A percentile compares a stretch with the other conserved stretches of the same genome.
phyloP scores from a whole-genome alignment of 495 filamentous ascomycete species.

The Aspergillus kassunensis region DNA sequence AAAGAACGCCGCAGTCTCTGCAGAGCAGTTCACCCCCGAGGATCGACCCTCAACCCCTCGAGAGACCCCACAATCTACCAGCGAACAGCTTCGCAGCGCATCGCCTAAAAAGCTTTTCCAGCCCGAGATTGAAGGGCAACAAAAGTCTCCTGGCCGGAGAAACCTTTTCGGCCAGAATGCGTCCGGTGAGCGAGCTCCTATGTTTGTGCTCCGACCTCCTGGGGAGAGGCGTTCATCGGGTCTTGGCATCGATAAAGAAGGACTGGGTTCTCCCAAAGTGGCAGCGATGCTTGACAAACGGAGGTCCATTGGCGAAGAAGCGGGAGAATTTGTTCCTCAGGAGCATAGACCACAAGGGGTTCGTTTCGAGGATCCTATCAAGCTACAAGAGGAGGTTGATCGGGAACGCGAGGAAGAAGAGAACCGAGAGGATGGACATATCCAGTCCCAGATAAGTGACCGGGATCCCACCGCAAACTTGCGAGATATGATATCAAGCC shows the following conservation, averaged over 20 bases:
- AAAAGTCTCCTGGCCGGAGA: constrained; percentile 31
- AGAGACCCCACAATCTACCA: constrained; percentile 49
- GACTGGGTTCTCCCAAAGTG: constrained; percentile 75
- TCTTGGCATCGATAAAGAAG: constrained; percentile 67
- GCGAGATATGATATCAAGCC: constrained; percentile 71
- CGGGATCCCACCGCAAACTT: constrained; percentile 60
- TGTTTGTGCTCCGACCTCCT: constrained; percentile 61
- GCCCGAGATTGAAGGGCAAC: constrained; percentile 41
- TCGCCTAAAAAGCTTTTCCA: constrained; percentile 55
- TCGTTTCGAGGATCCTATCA: constrained; percentile 62
- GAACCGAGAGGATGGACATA: constrained; percentile 55
- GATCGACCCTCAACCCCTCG: constrained; percentile 48
- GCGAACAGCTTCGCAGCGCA: constrained; percentile 41
- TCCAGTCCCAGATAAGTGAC: constrained; percentile 49
- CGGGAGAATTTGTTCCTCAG: constrained; percentile 57
- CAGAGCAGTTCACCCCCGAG: constrained; percentile 46
- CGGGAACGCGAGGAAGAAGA: constrained; percentile 62
- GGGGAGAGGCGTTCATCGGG: constrained; percentile 63
- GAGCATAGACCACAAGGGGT: constrained; percentile 43
- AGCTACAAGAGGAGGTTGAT: constrained; percentile 66
- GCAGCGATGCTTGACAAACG: constrained; percentile 70
- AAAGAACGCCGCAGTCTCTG: constrained; percentile 47
- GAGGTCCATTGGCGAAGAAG: constrained; percentile 63
- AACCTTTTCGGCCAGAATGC: constrained; percentile 58
- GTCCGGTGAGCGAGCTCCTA: constrained; percentile 58